These are phyloP conservation scores for Chondrus crispus DNA, from an alignment of 23 red algal genomes.

Conservation along the genomic window DNA sequence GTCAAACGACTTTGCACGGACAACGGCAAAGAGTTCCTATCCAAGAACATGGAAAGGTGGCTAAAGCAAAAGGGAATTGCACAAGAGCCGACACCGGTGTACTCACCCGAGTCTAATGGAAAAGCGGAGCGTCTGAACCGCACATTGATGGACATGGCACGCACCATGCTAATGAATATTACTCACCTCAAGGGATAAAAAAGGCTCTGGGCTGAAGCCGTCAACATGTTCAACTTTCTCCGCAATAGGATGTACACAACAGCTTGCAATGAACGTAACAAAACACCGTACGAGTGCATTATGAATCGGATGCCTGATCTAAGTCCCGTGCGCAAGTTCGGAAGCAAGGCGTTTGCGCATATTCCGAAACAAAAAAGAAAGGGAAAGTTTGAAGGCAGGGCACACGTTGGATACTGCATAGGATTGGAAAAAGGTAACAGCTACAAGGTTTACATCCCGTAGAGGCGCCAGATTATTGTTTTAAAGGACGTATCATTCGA, in stretches of 20 bases:
- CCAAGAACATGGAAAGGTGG: background rate
- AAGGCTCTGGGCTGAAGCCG: background rate
- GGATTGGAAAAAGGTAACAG: constrained; percentile 31
- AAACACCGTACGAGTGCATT: constrained; percentile 11
- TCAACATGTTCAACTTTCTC: background rate
- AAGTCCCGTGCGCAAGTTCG: background rate
- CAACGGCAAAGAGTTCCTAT: constrained; percentile 19
- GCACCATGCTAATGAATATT: background rate
- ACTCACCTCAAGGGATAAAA: background rate
- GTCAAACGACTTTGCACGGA: background rate
- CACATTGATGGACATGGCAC: background rate
- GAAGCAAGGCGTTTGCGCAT: constrained; percentile 3
- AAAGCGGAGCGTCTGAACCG: constrained; percentile 6
- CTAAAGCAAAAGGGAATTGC: constrained; percentile 6
- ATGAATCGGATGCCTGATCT: background rate
- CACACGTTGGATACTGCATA: background rate
- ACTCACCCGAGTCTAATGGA: constrained; percentile 23
- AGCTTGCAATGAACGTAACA: background rate
- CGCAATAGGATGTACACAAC: background rate
- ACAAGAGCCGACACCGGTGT: background rate
- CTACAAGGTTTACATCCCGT: constrained; percentile 14
- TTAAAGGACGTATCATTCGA: no score
- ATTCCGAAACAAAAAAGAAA: background rate
- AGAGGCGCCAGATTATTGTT: background rate
- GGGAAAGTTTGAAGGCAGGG: background rate